Evolutionary conservation across 192 early-diverging fungal genomes (phyloP), one percentile per base, ranked within the genome.

Genomic region (Entomortierella chlamydospora): DNA sequence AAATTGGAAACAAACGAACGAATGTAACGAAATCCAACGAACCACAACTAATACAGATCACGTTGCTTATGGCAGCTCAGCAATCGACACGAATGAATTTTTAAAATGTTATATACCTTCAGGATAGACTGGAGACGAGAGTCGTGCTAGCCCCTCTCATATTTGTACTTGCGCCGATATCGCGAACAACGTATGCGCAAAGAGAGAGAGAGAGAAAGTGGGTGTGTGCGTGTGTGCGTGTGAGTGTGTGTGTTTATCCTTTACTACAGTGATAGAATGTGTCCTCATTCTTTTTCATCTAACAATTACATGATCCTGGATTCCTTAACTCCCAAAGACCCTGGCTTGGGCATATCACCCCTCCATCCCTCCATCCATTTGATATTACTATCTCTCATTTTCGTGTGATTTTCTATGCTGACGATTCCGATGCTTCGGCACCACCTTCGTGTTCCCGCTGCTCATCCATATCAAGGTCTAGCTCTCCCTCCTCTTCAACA

Each of bases 381-480:
- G 13, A n/a, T 30, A 42, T 8, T 22, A 28, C 10, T 33, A 29
- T 45, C 42, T 39, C 22, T 45, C 42, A 28, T 11, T 26, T 8
- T 31, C 37, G 20, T 1, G 33, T 15, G 43, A 8, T 34, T 25
- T n/a, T 54, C 68, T 64, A 73, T 53, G 50, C 72, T 13, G 57
- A 47, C 34, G 72, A 61, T 56, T 70, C 66, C 26, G 57, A 39
- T 34, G 29, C 61, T 1, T 64, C 74, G 1, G 22, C 56, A 22
- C 69, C 67, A 10, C 39, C 43, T 2, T 69, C 67, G 34, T 69
- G 67, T 33, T 70, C 74, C 25, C 61, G 60, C 13, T 68, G 61
- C 28, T 64, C 74, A 54, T 78, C 76, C 10, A 65, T 28, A 5
- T 70, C 76, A 63, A 64, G 57, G 3, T 79, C 76, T 28, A 66